phyloP scores from a whole-genome alignment of 306 rosid species.

The Dryas alaskensis region DNA sequence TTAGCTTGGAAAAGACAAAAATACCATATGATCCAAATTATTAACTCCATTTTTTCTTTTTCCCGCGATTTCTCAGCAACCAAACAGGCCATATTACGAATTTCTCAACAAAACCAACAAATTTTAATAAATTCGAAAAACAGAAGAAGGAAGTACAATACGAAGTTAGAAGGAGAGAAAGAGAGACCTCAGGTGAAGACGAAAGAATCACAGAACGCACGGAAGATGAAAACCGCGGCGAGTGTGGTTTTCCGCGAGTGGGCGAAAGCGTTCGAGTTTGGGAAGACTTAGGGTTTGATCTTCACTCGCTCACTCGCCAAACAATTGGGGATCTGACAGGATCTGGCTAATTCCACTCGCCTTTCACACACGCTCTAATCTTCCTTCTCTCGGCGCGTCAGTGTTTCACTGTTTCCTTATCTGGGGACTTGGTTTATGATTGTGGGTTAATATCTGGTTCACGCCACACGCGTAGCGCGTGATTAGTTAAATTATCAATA shows the following conservation, averaged over 20 bases:
- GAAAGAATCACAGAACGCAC: constrained; percentile 22
- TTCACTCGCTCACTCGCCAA: constrained; percentile 23
- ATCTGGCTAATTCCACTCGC: constrained; percentile 29
- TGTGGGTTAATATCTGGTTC: too few species aligned
- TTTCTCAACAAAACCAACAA: neutral
- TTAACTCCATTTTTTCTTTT: neutral
- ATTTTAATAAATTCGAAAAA: neutral
- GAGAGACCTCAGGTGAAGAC: constrained; percentile 28
- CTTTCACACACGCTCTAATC: constrained; percentile 25
- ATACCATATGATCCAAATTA: neutral
- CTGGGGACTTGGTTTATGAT: too few species aligned
- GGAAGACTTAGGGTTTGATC: constrained; percentile 24
- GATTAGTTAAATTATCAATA: neutral
- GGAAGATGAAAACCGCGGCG: constrained; percentile 21
- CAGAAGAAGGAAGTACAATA: neutral
- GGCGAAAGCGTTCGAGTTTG: constrained; percentile 14
- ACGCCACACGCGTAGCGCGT: constrained; percentile 16
- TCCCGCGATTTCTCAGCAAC: constrained; percentile 10
- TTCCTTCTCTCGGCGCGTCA: constrained; percentile 21
- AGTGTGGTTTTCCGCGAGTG: constrained; percentile 46
- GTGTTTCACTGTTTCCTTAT: neutral
- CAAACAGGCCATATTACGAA: neutral
- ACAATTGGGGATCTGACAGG: constrained; percentile 8
- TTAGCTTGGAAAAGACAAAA: neutral
- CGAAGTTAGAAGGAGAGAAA: neutral